phyloP scores from a whole-genome alignment of 202 grass and related monocot species.

The Zoysia matrella region DNA sequence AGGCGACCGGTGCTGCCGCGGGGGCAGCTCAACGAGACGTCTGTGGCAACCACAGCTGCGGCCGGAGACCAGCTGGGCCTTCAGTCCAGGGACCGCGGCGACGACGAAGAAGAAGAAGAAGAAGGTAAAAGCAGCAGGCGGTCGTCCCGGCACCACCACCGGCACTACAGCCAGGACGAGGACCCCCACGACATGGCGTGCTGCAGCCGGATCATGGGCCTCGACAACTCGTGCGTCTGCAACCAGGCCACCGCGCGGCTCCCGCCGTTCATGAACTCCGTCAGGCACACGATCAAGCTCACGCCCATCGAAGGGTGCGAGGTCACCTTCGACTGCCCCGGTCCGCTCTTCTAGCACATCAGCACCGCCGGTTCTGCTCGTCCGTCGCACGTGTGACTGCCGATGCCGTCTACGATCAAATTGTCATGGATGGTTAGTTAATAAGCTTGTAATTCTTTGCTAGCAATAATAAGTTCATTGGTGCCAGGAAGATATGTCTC shows the following conservation, averaged over 20 bases:
- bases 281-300: slow-evolving; percentile 60
- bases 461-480: neutral
- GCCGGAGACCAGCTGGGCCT: neutral
- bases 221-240: slow-evolving; percentile 68
- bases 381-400: neutral
- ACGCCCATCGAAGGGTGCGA: slow-evolving; percentile 59
- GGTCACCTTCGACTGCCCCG: slow-evolving; percentile 64
- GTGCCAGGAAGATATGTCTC: neutral
- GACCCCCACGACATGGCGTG: slow-evolving; percentile 65
- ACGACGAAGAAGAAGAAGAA: neutral
- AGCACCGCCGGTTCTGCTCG: neutral
- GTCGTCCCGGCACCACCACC: slow-evolving; percentile 38
- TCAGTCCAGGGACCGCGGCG: slow-evolving; percentile 25
- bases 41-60: neutral
- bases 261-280: slow-evolving; percentile 55
- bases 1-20: slow-evolving; percentile 19
- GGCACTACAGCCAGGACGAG: slow-evolving; percentile 28
- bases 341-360: slow-evolving; percentile 22
- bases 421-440: neutral
- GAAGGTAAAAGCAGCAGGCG: neutral
- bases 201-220: slow-evolving; percentile 67
- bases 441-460: neutral
- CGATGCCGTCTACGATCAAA: neutral
- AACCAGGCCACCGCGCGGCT: slow-evolving; percentile 49
- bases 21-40: neutral